Evolutionary conservation across 1,139 yeast species (phyloP).

Genomic region (Saccharomyces hybrid): DNA sequence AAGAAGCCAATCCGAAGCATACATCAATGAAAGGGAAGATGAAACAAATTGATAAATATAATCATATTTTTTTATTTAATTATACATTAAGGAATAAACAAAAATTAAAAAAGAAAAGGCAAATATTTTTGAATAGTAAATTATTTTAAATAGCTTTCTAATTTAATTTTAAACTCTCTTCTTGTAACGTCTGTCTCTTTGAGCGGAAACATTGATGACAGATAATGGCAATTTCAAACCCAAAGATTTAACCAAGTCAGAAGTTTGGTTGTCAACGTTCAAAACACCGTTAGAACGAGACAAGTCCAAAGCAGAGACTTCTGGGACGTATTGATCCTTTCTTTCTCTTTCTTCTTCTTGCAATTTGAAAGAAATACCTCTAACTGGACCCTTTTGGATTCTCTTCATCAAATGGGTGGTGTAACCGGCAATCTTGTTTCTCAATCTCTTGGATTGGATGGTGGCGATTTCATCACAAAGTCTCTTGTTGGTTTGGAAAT

Average conservation of each 20-base stretch:
- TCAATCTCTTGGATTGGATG: conserved; percentile 98
- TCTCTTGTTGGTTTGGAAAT: conserved; percentile 99
- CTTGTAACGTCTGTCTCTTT: conserved; percentile 93
- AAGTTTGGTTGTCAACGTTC: conserved; percentile 97
- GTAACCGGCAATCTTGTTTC: conserved; percentile 99
- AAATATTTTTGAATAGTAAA: background rate
- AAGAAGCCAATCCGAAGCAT: too few relatives aligned
- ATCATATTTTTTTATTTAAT: conserved; percentile 3
- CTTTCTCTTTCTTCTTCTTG: conserved; percentile 99
- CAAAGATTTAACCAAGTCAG: conserved; percentile 89
- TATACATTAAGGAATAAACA: conserved; percentile 2
- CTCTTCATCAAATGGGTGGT: conserved; percentile 99
- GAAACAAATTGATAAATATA: background rate
- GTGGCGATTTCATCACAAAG: conserved; percentile 97
- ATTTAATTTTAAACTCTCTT: conserved; percentile 63
- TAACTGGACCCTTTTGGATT: conserved; percentile 99
- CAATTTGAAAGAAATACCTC: conserved; percentile 99
- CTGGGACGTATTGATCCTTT: conserved; percentile 99
- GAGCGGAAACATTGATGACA: conserved; percentile 87
- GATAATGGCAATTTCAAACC: conserved; percentile 94
- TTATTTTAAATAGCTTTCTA: background rate
- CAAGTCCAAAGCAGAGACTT: conserved; percentile 98
- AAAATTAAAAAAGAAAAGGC: conserved; percentile 1
- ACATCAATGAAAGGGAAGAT: too few relatives aligned
- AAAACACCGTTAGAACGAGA: conserved; percentile 94